Base-by-base conservation (phyloP, 2,329 filamentous ascomycete species). In the Trichophyton rubrum region DNA sequence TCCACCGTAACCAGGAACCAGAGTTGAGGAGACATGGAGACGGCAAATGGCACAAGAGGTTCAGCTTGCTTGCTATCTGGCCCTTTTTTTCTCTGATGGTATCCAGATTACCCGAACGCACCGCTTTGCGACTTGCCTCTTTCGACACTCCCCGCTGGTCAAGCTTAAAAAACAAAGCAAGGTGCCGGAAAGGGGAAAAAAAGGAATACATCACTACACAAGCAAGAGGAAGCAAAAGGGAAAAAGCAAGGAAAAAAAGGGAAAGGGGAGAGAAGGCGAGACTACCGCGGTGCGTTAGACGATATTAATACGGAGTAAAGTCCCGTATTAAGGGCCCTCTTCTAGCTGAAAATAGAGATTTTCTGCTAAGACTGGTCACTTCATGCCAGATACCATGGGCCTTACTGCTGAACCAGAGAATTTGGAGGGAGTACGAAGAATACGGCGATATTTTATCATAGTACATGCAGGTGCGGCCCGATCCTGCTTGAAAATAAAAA, bases 391-490 rank as follows among this genome's bases (percentile, higher is more conserved):
- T 11, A 43, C 40, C n/a, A 43, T 43, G 40, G 40, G n/a, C 17
- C 22, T 24, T 49, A 49, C 33, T 9, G 33, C 11, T 43, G 20
- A 22, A 20, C 45, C 45, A 49, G 45, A 49, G 20, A 49, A 22
- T 55, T 55, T 55, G 49, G 11, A 51, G 22, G 47, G 20, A 55
- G 49, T 33, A 55, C 49, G 49, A 55, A 55, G 49, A n/a, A 55
- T 55, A 55, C 49, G 49, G 24, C 27, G 49, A 55, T 35, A 55
- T 55, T 33, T n/a, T 55, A 55, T 55, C 49, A 55, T 57, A 40
- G 55, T 57, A 40, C 55, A 57, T 57, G 55, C 55, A 57, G 17
- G 55, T 57, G 55, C 55, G 55, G 55, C 55, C 55, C 55, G 55
- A 57, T 57, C 55, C 55, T 57, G 55, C 35, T 55, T 55, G 49